Evolutionary conservation across 495 filamentous ascomycete genomes (phyloP).

Genomic region (Podospora didyma): DNA sequence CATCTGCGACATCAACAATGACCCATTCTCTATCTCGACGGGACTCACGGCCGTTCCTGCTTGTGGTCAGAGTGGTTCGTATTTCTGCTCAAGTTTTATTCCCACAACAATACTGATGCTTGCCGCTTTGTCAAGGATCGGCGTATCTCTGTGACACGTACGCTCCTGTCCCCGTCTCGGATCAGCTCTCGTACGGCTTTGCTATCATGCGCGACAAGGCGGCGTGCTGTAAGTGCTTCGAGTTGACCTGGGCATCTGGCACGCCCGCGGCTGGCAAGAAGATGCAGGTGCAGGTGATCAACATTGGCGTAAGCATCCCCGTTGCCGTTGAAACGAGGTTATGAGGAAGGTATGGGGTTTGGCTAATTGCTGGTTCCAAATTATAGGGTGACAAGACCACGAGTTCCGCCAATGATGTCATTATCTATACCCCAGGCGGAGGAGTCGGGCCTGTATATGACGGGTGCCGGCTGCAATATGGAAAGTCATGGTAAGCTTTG

Average conservation of each 20-base stretch:
- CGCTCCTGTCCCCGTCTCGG: constrained; percentile 2
- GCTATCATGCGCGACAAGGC: constrained; percentile 10
- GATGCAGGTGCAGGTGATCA: constrained; percentile 13
- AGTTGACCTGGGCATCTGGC: constrained; percentile 7
- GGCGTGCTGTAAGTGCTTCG: constrained; percentile 13
- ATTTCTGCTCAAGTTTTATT: too few relatives aligned
- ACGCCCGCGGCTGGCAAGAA: constrained; percentile 8
- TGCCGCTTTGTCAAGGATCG: too few relatives aligned
- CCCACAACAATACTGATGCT: too few relatives aligned
- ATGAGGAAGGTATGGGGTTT: too few relatives aligned
- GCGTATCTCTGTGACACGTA: constrained; percentile 15
- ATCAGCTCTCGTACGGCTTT: constrained; percentile 10
- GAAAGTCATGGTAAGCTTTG: constrained; percentile 13
- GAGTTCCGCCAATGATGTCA: constrained; percentile 9
- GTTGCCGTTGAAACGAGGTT: too few relatives aligned
- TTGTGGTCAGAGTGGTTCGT: constrained; percentile 5
- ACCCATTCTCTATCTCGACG: constrained; percentile 6
- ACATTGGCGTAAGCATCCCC: constrained; percentile 6
- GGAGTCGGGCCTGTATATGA: constrained; percentile 9
- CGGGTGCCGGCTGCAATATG: constrained; percentile 11
- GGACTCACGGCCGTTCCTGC: constrained; percentile 5
- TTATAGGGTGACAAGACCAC: too few relatives aligned
- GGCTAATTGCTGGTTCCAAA: too few relatives aligned
- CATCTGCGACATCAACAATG: constrained; percentile 13
- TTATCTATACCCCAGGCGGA: constrained; percentile 12